Evolutionary conservation across 345 rosid species (phyloP), one percentile per base, ranked within the genome.

Genomic region (Alliaria petiolata): DNA sequence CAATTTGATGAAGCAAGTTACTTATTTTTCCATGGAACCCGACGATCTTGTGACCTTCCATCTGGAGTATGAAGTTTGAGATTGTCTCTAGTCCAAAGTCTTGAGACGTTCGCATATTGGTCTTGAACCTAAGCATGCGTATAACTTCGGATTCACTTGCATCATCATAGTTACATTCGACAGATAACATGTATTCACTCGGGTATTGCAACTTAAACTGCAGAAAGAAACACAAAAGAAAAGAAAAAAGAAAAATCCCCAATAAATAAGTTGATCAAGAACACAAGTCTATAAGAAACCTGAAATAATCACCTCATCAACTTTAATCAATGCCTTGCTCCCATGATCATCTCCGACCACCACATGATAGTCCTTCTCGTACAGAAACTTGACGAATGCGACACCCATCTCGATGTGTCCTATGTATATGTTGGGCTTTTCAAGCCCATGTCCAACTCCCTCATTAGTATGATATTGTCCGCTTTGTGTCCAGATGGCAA

Each of bases 21-120:
- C 74, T 69, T 6, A 47, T 15, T 58, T 6, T 69, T 33, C 58
- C 74, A 69, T 58, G 28, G 74, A 58, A 69, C 1, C 74, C 66
- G 1, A 46, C 58, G 16, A 69, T 69, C 15, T 20, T n/a, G 54
- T 60, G 34, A 17, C 4, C 16, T 0, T 13, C 14, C 45, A n/a
- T 46, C 0, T 25, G 7, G 46, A 70, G 58, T 59, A 15, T 0
- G 13, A 59, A 70, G 22, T 3, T 7, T 20, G 39, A 4, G 0
- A 0, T 8, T 25, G 36, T 34, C 5, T 1, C 14, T 4, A n/a
- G 9, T 58, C 75, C 75, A 49, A 35, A 60, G 0, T 1, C 0
- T 38, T 0, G 38, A 46, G 30, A 26, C 7, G 52, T 15, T 42
- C 5, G 42, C 0, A n/a, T 28, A 22, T 70, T 26, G 13, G 39